These are phyloP conservation scores for Eucalyptus albens DNA, from an alignment of 345 rosid species.

Conservation along the genomic window DNA sequence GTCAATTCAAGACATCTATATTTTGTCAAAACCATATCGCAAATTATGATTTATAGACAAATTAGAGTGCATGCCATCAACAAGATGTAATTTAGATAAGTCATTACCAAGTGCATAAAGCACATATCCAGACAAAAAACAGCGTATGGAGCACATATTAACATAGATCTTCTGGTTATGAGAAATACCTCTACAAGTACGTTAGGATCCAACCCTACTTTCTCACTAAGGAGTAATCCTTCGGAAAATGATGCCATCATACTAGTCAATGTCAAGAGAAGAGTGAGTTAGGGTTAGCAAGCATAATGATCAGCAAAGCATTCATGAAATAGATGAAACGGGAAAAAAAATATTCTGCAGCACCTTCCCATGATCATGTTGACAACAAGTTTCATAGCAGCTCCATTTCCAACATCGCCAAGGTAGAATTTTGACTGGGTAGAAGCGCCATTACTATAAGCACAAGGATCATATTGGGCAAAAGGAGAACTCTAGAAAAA, in stretches of 20 bases:
- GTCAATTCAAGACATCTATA: background rate
- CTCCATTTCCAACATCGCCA: slow-evolving; percentile 92
- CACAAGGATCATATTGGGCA: background rate
- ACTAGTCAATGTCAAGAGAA: slow-evolving; percentile 19
- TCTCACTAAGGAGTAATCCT: slow-evolving; percentile 74
- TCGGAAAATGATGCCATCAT: slow-evolving; percentile 96
- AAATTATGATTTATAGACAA: background rate
- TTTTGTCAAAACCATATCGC: background rate
- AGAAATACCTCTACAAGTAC: slow-evolving; percentile 58
- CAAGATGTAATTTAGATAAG: background rate
- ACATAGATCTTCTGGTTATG: background rate
- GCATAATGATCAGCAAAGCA: background rate
- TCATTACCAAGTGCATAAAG: background rate
- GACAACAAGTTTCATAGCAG: slow-evolving; percentile 94
- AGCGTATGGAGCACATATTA: background rate
- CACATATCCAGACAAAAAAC: background rate
- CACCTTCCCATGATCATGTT: slow-evolving; percentile 99
- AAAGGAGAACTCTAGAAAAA: background rate
- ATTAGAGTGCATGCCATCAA: background rate
- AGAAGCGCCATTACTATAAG: background rate
- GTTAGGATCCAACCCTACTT: slow-evolving; percentile 83
- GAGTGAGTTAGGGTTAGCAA: background rate
- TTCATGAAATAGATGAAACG: background rate
- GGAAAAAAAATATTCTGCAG: background rate
- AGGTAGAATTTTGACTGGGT: slow-evolving; percentile 86